phyloP scores from a whole-genome alignment of 108 stramenopile genomes.

The Asterionellopsis glacialis region DNA sequence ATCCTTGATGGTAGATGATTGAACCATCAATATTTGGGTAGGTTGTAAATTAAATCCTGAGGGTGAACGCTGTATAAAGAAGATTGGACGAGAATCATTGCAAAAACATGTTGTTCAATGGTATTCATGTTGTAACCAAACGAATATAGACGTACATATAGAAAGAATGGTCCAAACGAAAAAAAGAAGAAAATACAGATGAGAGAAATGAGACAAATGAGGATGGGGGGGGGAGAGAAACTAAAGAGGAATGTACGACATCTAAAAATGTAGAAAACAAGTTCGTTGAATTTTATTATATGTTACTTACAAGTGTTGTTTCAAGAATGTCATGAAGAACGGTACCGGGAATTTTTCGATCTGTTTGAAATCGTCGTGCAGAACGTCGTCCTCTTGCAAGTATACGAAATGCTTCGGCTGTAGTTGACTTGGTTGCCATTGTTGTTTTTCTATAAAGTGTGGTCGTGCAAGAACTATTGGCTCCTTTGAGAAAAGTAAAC shows the following conservation, averaged over 20 bases:
- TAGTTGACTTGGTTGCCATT: constrained; percentile 1
- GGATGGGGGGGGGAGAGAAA: too few species aligned
- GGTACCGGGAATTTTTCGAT: constrained; percentile 31
- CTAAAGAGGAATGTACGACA: too few species aligned
- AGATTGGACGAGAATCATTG: constrained; percentile 14
- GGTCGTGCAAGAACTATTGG: too few species aligned
- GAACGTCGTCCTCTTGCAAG: constrained; percentile 51
- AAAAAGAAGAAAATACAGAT: constrained; percentile 5
- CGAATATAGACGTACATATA: background rate
- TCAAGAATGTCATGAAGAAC: constrained; percentile 51
- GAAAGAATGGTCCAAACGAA: background rate
- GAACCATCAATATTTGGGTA: constrained; percentile 74
- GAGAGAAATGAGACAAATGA: too few species aligned
- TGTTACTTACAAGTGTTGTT: too few species aligned
- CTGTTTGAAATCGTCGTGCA: constrained; percentile 58
- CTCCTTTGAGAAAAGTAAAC: too few species aligned
- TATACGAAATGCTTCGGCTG: constrained; percentile 51
- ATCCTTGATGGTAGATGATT: constrained; percentile 38
- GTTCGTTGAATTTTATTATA: too few species aligned
- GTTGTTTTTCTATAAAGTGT: too few species aligned
- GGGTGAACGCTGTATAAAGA: constrained; percentile 75
- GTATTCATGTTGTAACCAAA: background rate
- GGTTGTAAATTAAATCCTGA: constrained; percentile 84
- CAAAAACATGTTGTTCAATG: background rate
- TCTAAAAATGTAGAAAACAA: too few species aligned